These are phyloP conservation scores for Apiotrichum domesticum DNA, from an alignment of 1,284 basidiomycete species.

Conservation along the genomic window DNA sequence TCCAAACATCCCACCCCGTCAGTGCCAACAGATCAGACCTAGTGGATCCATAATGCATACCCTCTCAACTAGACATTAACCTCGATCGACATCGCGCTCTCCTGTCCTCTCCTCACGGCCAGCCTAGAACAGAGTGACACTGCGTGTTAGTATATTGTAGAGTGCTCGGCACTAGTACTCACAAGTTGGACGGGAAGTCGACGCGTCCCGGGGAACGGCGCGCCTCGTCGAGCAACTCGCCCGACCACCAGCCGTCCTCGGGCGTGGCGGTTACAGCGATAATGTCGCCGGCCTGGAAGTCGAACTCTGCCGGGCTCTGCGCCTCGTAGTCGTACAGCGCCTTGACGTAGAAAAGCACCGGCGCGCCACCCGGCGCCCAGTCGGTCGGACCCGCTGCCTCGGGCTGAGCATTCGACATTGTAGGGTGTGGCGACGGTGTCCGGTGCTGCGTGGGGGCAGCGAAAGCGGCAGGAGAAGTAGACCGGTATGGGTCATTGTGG, in stretches of 20 bases:
- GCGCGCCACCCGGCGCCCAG: slow-evolving; percentile 30
- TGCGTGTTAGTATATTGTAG: background rate
- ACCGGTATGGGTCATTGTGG: background rate
- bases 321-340: slow-evolving; percentile 88
- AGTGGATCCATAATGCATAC: too few relatives aligned
- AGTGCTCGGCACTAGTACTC: background rate
- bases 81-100: too few relatives aligned
- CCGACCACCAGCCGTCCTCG: slow-evolving; percentile 90
- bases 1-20: too few relatives aligned
- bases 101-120: too few relatives aligned
- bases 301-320: slow-evolving; percentile 58
- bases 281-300: slow-evolving; percentile 84
- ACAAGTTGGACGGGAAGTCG: slow-evolving; percentile 88
- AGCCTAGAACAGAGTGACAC: slow-evolving; percentile 2
- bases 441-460: slow-evolving; percentile 11
- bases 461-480: background rate
- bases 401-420: slow-evolving; percentile 24
- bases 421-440: slow-evolving; percentile 37
- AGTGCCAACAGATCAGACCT: too few relatives aligned
- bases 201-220: slow-evolving; percentile 69
- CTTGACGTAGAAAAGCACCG: slow-evolving; percentile 58
- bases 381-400: slow-evolving; percentile 42
- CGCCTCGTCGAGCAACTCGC: slow-evolving; percentile 68
- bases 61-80: too few relatives aligned
- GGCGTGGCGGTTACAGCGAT: slow-evolving; percentile 87